A percentile compares a stretch with the other conserved stretches of the same genome.
Evolutionary conservation across 441 rosid species (phyloP).

Genomic region (Aquilaria agallochum): DNA sequence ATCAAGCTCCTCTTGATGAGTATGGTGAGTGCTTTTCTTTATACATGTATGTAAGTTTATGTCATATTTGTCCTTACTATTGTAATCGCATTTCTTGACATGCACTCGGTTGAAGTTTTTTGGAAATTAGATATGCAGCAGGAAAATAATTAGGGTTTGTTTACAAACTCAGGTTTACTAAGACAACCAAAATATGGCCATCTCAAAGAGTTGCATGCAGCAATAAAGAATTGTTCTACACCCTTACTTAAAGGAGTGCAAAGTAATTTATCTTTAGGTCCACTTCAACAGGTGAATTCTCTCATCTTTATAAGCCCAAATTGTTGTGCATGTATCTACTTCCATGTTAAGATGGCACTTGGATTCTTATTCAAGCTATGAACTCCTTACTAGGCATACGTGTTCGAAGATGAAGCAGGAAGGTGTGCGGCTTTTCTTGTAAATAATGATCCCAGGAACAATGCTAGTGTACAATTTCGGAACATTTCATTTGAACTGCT

Average conservation of each 20-base stretch:
- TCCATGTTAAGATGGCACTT: background rate
- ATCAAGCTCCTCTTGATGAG: constrained; percentile 94
- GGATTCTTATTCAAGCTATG: background rate
- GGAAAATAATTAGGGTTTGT: background rate
- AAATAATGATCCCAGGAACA: constrained; percentile 29
- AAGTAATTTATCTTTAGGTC: constrained; percentile 55
- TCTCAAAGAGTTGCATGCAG: constrained; percentile 69
- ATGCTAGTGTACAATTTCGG: constrained; percentile 34
- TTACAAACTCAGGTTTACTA: constrained; percentile 44
- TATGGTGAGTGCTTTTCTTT: constrained; percentile 42
- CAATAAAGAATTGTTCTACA: constrained; percentile 47
- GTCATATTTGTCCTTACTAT: too few species aligned
- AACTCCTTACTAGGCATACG: constrained; percentile 47
- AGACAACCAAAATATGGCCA: constrained; percentile 93
- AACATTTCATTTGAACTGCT: constrained; percentile 32
- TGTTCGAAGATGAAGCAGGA: constrained; percentile 45
- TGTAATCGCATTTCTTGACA: too few species aligned
- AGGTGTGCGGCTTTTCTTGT: constrained; percentile 66
- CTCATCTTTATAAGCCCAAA: background rate
- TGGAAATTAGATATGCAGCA: too few species aligned
- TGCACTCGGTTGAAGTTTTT: too few species aligned
- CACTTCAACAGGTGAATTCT: constrained; percentile 46
- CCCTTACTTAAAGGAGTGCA: constrained; percentile 57
- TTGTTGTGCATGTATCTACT: background rate
- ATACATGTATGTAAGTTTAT: too few species aligned